A percentile compares a stretch with the other conserved stretches of the same genome.
phyloP scores from a whole-genome alignment of 139 green algal genomes.

The Tetradesmus obliquus region DNA sequence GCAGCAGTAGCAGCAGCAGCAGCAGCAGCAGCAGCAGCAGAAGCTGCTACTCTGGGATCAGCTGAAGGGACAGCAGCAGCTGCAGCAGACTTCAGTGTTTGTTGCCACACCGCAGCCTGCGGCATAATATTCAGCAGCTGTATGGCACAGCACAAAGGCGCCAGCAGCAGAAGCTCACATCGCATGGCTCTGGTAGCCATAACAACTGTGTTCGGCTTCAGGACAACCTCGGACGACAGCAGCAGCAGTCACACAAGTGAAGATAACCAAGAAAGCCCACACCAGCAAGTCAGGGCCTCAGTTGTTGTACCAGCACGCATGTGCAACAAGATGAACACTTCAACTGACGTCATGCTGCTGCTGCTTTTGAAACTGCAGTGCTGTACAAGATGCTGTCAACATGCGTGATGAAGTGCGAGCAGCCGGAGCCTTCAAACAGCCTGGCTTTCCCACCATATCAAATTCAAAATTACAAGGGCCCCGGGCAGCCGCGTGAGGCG shows the following conservation, averaged over 20 bases:
- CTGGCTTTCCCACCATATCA: slow-evolving; percentile 25
- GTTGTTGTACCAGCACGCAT: too few relatives aligned
- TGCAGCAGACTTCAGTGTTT: neutral
- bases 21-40: neutral
- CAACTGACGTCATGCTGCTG: neutral
- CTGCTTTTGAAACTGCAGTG: neutral
- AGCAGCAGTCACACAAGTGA: too few relatives aligned
- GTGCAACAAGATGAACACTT: neutral
- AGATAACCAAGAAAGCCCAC: too few relatives aligned
- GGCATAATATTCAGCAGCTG: too few relatives aligned
- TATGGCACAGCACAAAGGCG: too few relatives aligned
- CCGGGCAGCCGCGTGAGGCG: neutral
- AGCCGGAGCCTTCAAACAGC: neutral
- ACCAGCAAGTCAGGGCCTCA: too few relatives aligned
- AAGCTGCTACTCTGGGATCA: neutral
- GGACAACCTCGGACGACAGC: too few relatives aligned
- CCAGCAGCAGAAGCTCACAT: too few relatives aligned
- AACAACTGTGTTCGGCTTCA: too few relatives aligned
- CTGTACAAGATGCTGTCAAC: slow-evolving; percentile 15
- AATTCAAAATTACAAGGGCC: slow-evolving; percentile 4
- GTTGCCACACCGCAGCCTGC: too few relatives aligned
- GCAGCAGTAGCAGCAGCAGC: neutral
- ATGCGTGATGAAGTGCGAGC: slow-evolving; percentile 22
- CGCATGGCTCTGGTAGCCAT: too few relatives aligned
- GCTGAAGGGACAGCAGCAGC: neutral